Evolutionary conservation across 2,329 filamentous ascomycete species (phyloP).

Genomic region (Pezicula neosporulosa): DNA sequence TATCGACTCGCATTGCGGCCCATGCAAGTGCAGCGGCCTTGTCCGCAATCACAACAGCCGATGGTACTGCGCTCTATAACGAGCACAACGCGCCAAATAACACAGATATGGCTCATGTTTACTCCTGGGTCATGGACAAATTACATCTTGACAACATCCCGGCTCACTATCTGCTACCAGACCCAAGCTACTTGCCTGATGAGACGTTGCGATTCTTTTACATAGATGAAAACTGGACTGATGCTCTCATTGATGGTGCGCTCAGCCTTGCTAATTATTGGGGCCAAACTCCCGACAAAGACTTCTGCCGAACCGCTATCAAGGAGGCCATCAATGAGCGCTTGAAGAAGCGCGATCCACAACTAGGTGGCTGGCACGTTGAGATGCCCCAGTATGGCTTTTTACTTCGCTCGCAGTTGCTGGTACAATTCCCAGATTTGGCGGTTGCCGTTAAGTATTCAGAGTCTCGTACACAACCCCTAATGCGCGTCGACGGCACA

Average conservation of each 20-base stretch:
- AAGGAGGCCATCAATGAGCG: slow-evolving; percentile 32
- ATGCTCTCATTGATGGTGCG: slow-evolving; percentile 40
- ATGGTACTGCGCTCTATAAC: slow-evolving; percentile 22
- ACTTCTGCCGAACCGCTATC: slow-evolving; percentile 27
- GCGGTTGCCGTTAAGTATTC: too few relatives aligned
- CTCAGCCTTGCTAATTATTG: slow-evolving; percentile 37
- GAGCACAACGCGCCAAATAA: slow-evolving; percentile 28
- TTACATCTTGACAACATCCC: slow-evolving; percentile 35
- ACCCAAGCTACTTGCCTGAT: slow-evolving; percentile 28
- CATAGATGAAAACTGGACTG: slow-evolving; percentile 40
- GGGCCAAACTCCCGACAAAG: slow-evolving; percentile 20
- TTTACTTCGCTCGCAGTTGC: slow-evolving; percentile 35
- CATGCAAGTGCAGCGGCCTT: not conserved
- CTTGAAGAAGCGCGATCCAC: slow-evolving; percentile 15
- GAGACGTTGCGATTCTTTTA: slow-evolving; percentile 42
- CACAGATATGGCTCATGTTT: slow-evolving; percentile 34
- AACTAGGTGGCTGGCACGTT: slow-evolving; percentile 19
- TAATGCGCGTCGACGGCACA: too few relatives aligned
- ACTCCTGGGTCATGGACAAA: slow-evolving; percentile 33
- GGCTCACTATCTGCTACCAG: slow-evolving; percentile 36
- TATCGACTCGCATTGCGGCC: too few relatives aligned
- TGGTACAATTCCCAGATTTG: too few relatives aligned
- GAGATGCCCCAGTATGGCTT: slow-evolving; percentile 37
- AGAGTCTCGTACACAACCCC: too few relatives aligned
- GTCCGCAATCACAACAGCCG: not conserved